Base-by-base conservation (phyloP, 2,329 filamentous ascomycete species). In the Aspergillus puulaauensis region DNA sequence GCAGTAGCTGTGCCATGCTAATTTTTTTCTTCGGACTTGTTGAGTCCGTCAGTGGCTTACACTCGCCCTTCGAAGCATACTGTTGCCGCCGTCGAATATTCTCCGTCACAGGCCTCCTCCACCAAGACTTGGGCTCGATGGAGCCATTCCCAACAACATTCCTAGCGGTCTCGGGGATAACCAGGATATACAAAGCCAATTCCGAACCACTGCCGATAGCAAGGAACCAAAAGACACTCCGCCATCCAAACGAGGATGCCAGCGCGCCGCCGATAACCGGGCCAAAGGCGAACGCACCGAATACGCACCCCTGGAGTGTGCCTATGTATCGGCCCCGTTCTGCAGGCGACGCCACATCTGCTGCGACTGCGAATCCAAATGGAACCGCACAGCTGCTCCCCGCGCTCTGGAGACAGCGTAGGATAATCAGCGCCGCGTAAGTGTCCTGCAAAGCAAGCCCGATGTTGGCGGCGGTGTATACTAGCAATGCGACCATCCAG, bases 291-390 rank as follows among this genome's bases (percentile, higher is more conserved):
- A 77, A 77, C 0, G 74, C 78, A 8, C 79, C 52, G 39, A 86
- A 83, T 52, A 83, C 77, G 15, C 82, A 85, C 2, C 31, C 81
- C 83, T n/a, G 86, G 83, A 58, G 86, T 82, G 50, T 39, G 1
- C 85, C 89, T 76, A 93, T 87, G 67, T 90, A 93, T 56, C 82
- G 83, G 3, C 90, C 90, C 64, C 90, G 79, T 70, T 93, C 88
- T 0, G 84, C 81, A 46, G 83, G 86, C 0, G 87, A 85, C 0
- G 86, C 82, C 4, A 92, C 80, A 65, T 93, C 90, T 0, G 88
- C 87, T 12, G 92, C 83, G 2, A 91, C 85, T 1, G 86, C 90
- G 61, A 83, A 88, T 0, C 84, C 85, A 1, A 95, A 77, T 0
- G 90, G 87, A n/a, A 92, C 79, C 0, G 88, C 89, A 0, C 86